Percentiles rank a stretch among this genome's conserved stretches.
These are phyloP conservation scores for Oldenlandia corymbosa DNA, from an alignment of 257 asterid genomes.

Conservation along the genomic window DNA sequence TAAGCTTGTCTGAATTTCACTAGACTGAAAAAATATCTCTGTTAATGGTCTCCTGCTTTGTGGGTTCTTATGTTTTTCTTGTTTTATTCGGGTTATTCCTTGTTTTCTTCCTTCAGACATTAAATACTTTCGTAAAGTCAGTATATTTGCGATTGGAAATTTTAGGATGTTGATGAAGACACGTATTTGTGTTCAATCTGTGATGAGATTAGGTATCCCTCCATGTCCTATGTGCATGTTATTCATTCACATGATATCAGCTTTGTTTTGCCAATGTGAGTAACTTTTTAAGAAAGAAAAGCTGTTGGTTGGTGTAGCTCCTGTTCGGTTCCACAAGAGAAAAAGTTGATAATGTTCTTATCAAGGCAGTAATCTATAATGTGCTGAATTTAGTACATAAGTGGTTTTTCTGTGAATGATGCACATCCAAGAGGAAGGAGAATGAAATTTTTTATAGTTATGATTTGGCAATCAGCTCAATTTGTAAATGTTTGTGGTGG, in stretches of 20 bases:
- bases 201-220: no score
- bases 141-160: background rate
- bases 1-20: background rate
- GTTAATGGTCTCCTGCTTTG: background rate
- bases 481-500: no score
- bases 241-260: background rate
- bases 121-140: background rate
- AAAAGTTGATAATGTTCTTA: no score
- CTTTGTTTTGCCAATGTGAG: background rate
- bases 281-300: no score
- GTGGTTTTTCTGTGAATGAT: slow-evolving; percentile 1
- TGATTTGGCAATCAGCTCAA: no score
- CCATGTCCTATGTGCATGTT: no score
- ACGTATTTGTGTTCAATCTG: no score
- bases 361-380: background rate
- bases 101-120: background rate
- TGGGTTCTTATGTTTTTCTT: background rate
- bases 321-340: no score
- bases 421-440: no score
- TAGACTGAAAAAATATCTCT: no score
- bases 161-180: no score
- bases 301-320: background rate
- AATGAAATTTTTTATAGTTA: no score
- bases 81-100: background rate
- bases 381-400: background rate